Evolutionary conservation across 768 basidiomycete genomes (phyloP), one percentile per base, ranked within the genome.

Genomic region (Suillus plorans): DNA sequence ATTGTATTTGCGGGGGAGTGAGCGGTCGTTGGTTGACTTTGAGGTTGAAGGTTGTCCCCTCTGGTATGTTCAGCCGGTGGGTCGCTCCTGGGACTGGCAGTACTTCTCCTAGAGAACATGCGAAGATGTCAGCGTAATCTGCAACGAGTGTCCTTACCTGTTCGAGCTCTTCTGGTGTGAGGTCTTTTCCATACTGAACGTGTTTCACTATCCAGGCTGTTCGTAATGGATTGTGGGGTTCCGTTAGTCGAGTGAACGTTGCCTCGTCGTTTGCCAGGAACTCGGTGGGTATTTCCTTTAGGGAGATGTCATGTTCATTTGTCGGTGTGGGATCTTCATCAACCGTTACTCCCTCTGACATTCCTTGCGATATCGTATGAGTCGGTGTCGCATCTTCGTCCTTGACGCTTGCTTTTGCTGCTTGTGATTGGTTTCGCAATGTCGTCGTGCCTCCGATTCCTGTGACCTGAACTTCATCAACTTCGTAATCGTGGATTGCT

Each of bases 61-160:
- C 34, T 2, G 58, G 57, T n/a, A 66, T 28, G 20, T 63, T 65
- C 7, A 66, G 28, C 5, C 52, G 37, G 3, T 55, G 37, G 1
- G 13, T 7, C 13, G 31, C 60, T 8, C 52, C 52, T 0, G 31
- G 53, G 0, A 82, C 76, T 1, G 68, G 66, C 1, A 49, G 44
- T 5, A 83, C 81, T 64, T 84, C 79, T 36, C 74, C 72, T 14
- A 83, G 63, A 0, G 77, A 73, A 7, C 82, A 68, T 4, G 80
- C 79, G 60, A 81, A 84, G 41, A 75, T 69, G 63, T 82, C 80
- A 0, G 81, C 79, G 60, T 72, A 81, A 1, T 45, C 61, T 0
- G 8, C 42, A 0, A 82, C 36, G 1, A 81, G 62, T 0, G 53
- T 62, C 0, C 42, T 22, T 0, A 81, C 77, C 4, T 18, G n/a